phyloP scores from a whole-genome alignment of 2,329 filamentous ascomycete genomes.

The Cladobotryum protrusum region DNA sequence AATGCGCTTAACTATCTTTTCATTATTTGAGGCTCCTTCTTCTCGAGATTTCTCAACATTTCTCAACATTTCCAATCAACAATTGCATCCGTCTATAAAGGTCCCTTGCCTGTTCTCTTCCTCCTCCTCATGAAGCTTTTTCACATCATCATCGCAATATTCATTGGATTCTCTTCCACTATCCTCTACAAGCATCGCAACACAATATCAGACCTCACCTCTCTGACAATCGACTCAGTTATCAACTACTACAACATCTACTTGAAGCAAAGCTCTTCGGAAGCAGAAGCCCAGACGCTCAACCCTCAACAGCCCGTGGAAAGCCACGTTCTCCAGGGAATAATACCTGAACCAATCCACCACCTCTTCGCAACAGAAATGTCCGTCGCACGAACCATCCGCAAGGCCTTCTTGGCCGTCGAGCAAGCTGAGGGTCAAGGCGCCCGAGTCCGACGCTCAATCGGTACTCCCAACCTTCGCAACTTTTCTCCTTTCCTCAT shows the following conservation, averaged over 20 bases:
- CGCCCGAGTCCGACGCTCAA: conserved; percentile 77
- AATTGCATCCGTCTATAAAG: conserved; percentile 7
- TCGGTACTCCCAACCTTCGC: conserved; percentile 75
- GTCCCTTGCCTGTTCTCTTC: background rate
- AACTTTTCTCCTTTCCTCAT: conserved; percentile 93
- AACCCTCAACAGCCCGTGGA: no score
- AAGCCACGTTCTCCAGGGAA: no score
- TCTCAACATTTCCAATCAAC: background rate
- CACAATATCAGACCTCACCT: no score
- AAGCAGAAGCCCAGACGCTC: no score
- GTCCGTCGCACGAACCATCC: conserved; percentile 68
- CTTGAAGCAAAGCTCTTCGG: no score
- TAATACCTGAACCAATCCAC: conserved; percentile 11
- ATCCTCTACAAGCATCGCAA: conserved; percentile 17
- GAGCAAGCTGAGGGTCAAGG: conserved; percentile 87
- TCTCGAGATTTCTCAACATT: background rate
- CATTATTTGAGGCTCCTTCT: no score
- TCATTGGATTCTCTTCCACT: conserved; percentile 25
- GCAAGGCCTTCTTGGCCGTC: conserved; percentile 73
- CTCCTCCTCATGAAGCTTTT: conserved; percentile 24
- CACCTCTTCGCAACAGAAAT: conserved; percentile 40
- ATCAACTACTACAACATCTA: no score
- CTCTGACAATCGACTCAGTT: no score
- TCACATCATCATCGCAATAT: conserved; percentile 22
- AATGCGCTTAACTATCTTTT: conserved; percentile 1